Conservation (phyloP, 306 rosid genomes). For the Castanopsis chinensis region DNA sequence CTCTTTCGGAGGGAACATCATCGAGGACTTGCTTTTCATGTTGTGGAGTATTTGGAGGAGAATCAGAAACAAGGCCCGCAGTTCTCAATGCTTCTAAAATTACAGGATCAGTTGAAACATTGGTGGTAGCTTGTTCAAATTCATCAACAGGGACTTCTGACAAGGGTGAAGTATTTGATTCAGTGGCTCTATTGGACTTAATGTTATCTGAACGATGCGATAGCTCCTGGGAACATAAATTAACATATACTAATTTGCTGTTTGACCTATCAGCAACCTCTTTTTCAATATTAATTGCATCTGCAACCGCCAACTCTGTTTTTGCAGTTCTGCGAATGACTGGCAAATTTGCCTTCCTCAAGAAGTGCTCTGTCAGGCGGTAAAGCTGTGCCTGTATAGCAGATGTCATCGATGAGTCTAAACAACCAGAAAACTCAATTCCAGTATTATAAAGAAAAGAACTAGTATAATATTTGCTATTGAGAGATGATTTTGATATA, state of each 20-base stretch:
- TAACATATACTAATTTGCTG: slow-evolving; percentile 81
- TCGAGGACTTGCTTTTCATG: slow-evolving; percentile 38
- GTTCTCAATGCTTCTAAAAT: slow-evolving; percentile 77
- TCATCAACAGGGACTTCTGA: slow-evolving; percentile 33
- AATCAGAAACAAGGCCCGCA: slow-evolving; percentile 89
- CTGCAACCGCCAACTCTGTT: slow-evolving; percentile 93
- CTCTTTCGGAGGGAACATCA: slow-evolving; percentile 30
- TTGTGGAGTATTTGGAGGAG: slow-evolving; percentile 80
- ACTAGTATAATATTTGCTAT: background rate
- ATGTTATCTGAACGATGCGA: slow-evolving; percentile 50
- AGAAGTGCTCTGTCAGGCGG: slow-evolving; percentile 79
- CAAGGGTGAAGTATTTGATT: slow-evolving; percentile 29
- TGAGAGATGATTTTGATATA: background rate
- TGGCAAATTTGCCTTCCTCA: slow-evolving; percentile 66
- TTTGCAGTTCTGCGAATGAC: slow-evolving; percentile 75
- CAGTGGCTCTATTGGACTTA: slow-evolving; percentile 43
- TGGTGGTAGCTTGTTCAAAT: slow-evolving; percentile 39
- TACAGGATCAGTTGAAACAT: slow-evolving; percentile 45
- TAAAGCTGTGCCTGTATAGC: slow-evolving; percentile 74
- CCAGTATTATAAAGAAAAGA: slow-evolving; percentile 14
- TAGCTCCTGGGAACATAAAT: slow-evolving; percentile 85
- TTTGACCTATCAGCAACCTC: slow-evolving; percentile 83
- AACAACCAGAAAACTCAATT: slow-evolving; percentile 7
- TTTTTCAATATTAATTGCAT: slow-evolving; percentile 88
- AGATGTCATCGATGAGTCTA: slow-evolving; percentile 7